Evolutionary conservation across 1,284 basidiomycete species (phyloP).

Genomic region (Lentinula novae-zelandiae): DNA sequence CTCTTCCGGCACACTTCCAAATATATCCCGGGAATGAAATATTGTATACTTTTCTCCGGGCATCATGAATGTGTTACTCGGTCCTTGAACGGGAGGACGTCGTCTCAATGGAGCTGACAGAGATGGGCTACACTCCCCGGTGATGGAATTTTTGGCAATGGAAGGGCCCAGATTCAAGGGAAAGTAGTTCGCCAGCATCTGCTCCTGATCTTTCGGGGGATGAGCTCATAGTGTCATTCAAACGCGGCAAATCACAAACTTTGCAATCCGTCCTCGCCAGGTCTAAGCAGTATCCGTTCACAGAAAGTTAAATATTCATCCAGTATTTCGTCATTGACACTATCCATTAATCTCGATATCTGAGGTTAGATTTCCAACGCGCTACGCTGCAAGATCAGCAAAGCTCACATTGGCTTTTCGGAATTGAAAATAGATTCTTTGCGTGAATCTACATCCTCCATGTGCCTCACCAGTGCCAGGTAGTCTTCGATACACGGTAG

Average conservation of each 20-base stretch:
- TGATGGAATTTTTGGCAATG: neutral
- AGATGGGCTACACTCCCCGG: neutral
- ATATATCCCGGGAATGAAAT: conserved; percentile 53
- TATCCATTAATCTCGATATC: conserved; percentile 45
- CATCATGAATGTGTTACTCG: conserved; percentile 2
- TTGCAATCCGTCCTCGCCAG: conserved; percentile 23
- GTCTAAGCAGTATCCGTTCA: conserved; percentile 47
- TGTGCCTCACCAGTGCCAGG: conserved; percentile 40
- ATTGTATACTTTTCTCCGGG: conserved; percentile 58
- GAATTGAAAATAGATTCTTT: conserved; percentile 31
- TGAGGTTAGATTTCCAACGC: neutral
- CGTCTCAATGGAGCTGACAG: neutral
- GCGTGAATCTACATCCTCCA: conserved; percentile 32
- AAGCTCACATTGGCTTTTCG: conserved; percentile 29
- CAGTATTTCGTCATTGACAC: conserved; percentile 48
- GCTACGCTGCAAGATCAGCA: neutral
- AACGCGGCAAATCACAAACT: conserved; percentile 17
- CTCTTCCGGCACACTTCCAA: conserved; percentile 51
- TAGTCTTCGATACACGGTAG: conserved; percentile 56
- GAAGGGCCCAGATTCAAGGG: conserved; percentile 23
- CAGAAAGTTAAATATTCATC: conserved; percentile 72
- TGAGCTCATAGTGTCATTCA: conserved; percentile 6
- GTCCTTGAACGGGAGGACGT: conserved; percentile 3
- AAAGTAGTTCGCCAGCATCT: conserved; percentile 40
- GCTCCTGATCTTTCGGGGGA: conserved; percentile 20